Base-by-base conservation (phyloP, 139 green algal species). In the Coelastrella sp. region DNA sequence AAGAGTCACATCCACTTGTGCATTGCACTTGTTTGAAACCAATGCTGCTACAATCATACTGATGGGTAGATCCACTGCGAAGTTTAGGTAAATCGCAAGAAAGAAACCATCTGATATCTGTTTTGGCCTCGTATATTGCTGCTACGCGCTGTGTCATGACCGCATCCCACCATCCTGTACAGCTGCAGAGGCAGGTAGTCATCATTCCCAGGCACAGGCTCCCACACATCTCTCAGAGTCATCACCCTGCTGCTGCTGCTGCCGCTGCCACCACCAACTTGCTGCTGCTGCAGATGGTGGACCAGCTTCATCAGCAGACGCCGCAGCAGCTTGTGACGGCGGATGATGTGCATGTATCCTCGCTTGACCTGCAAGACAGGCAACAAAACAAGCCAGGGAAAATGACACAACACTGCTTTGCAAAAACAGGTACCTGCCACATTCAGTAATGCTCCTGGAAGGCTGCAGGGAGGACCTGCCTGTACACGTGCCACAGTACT, bases 241-340 rank as follows among this genome's bases (percentile, higher is more conserved):
- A 68, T 61, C 24, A 27, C 79, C 19, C 24, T 59, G 22, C 14
- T 76, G 17, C 24, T 17, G 8, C 19, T 8, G 15, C 61, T 4
- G 14, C 61, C 61, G 5, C 12, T 5, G 0, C 14, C 14, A 49
- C 35, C 35, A n/a, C n/a, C n/a, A n/a, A n/a, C n/a, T n/a, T 24
- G 68, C 17, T 76, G 68, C 17, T 76, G 17, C 19, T 76, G 68
- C 1, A 76, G 68, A 15, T 76, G 79, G 57, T 49, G 57, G 8
- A 20, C 14, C 56, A 85, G 79, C 57, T n/a, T 12, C 9, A 19
- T 19, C 57, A 86, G 59, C 81, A 86, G 81, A 10, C 81, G 81
- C 9, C 22, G 8, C 81, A 86, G n/a, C 81, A 86, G 59, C 81
- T 11, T 75, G 81, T 86, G 81, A 12, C 81, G 81, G 14, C 81